phyloP scores from a whole-genome alignment of 2,329 filamentous ascomycete species.

The Fusarium lyarnte region DNA sequence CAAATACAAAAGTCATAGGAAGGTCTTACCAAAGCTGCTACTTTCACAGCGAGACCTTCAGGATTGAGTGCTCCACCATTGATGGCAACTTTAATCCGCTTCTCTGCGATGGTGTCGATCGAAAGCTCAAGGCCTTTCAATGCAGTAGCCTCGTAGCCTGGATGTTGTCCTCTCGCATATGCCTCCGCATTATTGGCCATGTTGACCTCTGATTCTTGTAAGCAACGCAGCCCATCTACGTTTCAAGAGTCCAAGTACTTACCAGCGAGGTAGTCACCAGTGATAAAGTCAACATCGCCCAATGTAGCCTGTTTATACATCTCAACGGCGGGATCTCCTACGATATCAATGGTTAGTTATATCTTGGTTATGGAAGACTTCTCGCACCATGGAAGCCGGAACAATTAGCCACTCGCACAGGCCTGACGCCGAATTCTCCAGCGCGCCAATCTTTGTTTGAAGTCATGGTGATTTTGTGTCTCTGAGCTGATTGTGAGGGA shows the following conservation, averaged over 20 bases:
- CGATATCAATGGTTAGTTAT: neutral
- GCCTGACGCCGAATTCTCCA: neutral
- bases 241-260: neutral
- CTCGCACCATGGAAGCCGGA: neutral
- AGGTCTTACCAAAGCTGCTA: neutral
- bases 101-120: neutral
- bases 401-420: neutral
- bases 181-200: neutral
- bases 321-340: neutral
- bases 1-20: rapidly evolving
- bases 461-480: neutral
- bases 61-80: neutral
- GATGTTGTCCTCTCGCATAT: neutral
- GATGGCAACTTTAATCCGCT: neutral
- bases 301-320: neutral
- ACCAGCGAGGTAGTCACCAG: neutral
- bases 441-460: neutral
- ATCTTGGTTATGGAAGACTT: neutral
- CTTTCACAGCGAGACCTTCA: neutral
- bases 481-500: neutral
- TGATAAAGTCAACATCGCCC: neutral
- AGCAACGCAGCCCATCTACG: neutral
- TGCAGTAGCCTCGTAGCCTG: neutral
- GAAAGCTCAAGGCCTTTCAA: neutral
- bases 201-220: neutral